Percentiles rank a stretch among this genome's conserved stretches.
phyloP scores from a whole-genome alignment of 768 basidiomycete genomes.

The Gymnopilus junonius region DNA sequence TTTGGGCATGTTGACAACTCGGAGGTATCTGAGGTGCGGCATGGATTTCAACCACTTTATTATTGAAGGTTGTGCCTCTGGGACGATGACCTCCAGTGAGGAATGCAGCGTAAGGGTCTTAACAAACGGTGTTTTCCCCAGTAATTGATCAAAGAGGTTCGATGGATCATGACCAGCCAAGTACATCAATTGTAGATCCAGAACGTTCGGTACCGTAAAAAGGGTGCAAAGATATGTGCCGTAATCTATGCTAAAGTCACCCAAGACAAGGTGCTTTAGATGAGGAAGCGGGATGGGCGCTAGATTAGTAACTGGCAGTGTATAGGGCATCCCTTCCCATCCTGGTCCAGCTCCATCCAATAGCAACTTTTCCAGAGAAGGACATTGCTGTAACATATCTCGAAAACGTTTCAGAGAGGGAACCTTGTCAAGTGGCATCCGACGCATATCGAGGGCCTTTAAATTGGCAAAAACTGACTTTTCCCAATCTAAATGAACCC shows the following conservation, averaged over 20 bases:
- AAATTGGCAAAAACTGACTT: slow-evolving; percentile 54
- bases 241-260: slow-evolving; percentile 55
- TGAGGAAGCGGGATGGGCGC: slow-evolving; percentile 50
- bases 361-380: slow-evolving; percentile 55
- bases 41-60: slow-evolving; percentile 61
- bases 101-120: slow-evolving; percentile 57
- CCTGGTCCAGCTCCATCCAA: slow-evolving; percentile 68
- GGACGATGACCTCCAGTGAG: slow-evolving; percentile 34
- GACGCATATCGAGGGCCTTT: slow-evolving; percentile 67
- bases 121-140: slow-evolving; percentile 53
- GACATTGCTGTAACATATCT: slow-evolving; percentile 52
- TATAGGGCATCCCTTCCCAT: slow-evolving; percentile 26
- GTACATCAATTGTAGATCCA: slow-evolving; percentile 62
- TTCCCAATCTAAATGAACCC: slow-evolving; percentile 66
- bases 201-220: slow-evolving; percentile 59
- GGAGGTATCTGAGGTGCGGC: slow-evolving; percentile 55
- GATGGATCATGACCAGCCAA: slow-evolving; percentile 55
- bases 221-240: slow-evolving; percentile 50
- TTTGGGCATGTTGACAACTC: slow-evolving; percentile 47
- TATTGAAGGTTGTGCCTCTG: slow-evolving; percentile 32
- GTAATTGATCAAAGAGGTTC: slow-evolving; percentile 49
- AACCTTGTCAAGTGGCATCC: slow-evolving; percentile 54
- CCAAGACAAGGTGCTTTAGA: slow-evolving; percentile 59
- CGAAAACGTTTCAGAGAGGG: slow-evolving; percentile 58
- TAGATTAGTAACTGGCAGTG: slow-evolving; percentile 6